These are phyloP conservation scores for Monsonia emarginata DNA, from an alignment of 441 rosid genomes.

Conservation along the genomic window DNA sequence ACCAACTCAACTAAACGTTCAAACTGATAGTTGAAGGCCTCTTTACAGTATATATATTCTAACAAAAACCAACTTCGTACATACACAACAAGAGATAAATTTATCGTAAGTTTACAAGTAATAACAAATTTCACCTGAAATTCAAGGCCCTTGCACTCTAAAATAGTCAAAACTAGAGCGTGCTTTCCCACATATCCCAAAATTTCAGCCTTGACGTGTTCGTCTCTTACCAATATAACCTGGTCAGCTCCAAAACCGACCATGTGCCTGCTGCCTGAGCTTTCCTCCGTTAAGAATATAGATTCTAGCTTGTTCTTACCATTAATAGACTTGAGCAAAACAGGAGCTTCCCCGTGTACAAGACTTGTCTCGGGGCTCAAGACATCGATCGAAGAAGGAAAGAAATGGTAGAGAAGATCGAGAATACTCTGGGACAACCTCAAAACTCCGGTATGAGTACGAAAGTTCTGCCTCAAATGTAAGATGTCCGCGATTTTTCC, in stretches of 20 bases:
- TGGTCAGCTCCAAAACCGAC: conserved; percentile 15
- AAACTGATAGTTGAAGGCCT: too few species aligned
- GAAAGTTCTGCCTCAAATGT: conserved; percentile 10
- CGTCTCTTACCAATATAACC: conserved; percentile 20
- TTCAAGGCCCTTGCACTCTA: conserved; percentile 21
- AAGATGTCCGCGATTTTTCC: neutral
- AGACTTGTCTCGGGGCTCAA: conserved; percentile 11
- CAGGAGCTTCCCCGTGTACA: conserved; percentile 7
- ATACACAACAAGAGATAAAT: too few species aligned
- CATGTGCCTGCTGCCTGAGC: neutral
- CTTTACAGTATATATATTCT: too few species aligned
- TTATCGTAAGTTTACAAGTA: too few species aligned
- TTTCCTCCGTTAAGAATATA: neutral
- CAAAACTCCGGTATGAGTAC: conserved; percentile 15
- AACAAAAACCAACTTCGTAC: too few species aligned
- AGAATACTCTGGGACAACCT: conserved; percentile 14
- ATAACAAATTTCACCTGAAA: conserved; percentile 14
- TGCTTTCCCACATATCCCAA: conserved; percentile 9
- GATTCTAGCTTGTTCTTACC: neutral
- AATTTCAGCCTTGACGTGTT: conserved; percentile 8
- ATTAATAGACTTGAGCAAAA: conserved; percentile 5
- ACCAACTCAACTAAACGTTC: too few species aligned
- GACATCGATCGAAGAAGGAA: conserved; percentile 6
- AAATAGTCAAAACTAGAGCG: conserved; percentile 15
- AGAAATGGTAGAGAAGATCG: conserved; percentile 15